These are phyloP conservation scores for Hansenula sp. DNA, from an alignment of 1,139 yeast species.

Conservation along the genomic window DNA sequence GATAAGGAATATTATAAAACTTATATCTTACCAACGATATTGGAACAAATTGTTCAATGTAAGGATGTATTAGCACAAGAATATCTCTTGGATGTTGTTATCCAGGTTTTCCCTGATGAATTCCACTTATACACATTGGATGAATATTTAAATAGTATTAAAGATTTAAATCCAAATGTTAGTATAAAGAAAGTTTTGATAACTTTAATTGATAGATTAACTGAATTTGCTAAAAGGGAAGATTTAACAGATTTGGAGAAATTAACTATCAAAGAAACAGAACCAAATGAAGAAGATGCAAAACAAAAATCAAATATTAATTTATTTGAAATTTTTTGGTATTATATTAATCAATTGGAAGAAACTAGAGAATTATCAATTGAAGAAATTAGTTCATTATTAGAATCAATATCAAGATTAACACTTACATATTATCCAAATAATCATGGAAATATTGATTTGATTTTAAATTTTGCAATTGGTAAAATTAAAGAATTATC, in stretches of 20 bases:
- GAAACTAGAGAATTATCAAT: slow-evolving; percentile 56
- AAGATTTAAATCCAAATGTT: slow-evolving; percentile 66
- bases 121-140: slow-evolving; percentile 79
- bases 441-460: slow-evolving; percentile 55
- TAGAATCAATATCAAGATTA: slow-evolving; percentile 61
- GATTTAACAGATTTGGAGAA: slow-evolving; percentile 16
- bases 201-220: slow-evolving; percentile 69
- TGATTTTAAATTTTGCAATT: slow-evolving; percentile 54
- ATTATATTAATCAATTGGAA: slow-evolving; percentile 50
- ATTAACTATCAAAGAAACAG: slow-evolving; percentile 13
- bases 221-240: slow-evolving; percentile 45
- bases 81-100: slow-evolving; percentile 81
- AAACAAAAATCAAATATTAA: slow-evolving; percentile 18
- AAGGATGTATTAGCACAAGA: slow-evolving; percentile 90
- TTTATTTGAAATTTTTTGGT: slow-evolving; percentile 62
- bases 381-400: slow-evolving; percentile 59
- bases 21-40: slow-evolving; percentile 68
- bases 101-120: slow-evolving; percentile 92
- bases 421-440: slow-evolving; percentile 66
- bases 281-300: slow-evolving; percentile 7
- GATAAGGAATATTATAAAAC: slow-evolving; percentile 57
- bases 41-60: slow-evolving; percentile 92
- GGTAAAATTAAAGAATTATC: slow-evolving; percentile 34
- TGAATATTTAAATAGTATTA: slow-evolving; percentile 58
- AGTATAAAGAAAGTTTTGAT: slow-evolving; percentile 62